phyloP scores from a whole-genome alignment of 148 eudicot species.

The Arctostaphylos glauca region DNA sequence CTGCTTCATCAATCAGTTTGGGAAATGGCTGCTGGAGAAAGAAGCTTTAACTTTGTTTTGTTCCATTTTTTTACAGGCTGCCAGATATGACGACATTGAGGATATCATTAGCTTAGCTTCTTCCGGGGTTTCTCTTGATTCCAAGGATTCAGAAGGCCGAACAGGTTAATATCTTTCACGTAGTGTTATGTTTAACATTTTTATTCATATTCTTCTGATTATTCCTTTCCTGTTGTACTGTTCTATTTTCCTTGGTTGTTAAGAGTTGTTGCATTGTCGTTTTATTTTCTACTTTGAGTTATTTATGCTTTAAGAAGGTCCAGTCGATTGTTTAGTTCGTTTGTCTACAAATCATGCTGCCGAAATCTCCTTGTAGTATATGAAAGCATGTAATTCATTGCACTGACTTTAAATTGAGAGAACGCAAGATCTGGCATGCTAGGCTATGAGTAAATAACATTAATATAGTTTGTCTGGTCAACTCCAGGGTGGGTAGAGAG shows the following conservation, averaged over 20 bases:
- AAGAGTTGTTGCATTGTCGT: neutral
- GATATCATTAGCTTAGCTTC: slow-evolving; percentile 62
- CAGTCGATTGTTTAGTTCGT: neutral
- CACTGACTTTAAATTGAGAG: neutral
- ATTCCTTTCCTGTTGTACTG: neutral
- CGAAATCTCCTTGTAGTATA: neutral
- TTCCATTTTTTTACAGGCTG: slow-evolving; percentile 48
- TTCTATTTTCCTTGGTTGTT: neutral
- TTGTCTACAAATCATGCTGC: neutral
- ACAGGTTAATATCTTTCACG: slow-evolving; percentile 50
- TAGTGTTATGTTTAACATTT: neutral
- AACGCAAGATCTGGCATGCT: neutral
- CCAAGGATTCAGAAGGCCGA: slow-evolving; percentile 76
- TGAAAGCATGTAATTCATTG: neutral
- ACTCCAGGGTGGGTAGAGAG: neutral
- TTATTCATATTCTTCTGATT: neutral
- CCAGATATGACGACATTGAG: slow-evolving; percentile 87
- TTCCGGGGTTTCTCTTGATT: slow-evolving; percentile 55
- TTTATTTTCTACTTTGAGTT: neutral
- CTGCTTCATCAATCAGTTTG: neutral
- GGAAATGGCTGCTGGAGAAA: neutral
- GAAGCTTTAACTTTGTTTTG: slow-evolving; percentile 6
- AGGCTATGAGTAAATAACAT: neutral
- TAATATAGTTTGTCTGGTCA: neutral
- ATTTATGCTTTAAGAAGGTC: neutral